Base-by-base conservation (phyloP, 2,329 filamentous ascomycete genomes). In the Exophiala sideris region DNA sequence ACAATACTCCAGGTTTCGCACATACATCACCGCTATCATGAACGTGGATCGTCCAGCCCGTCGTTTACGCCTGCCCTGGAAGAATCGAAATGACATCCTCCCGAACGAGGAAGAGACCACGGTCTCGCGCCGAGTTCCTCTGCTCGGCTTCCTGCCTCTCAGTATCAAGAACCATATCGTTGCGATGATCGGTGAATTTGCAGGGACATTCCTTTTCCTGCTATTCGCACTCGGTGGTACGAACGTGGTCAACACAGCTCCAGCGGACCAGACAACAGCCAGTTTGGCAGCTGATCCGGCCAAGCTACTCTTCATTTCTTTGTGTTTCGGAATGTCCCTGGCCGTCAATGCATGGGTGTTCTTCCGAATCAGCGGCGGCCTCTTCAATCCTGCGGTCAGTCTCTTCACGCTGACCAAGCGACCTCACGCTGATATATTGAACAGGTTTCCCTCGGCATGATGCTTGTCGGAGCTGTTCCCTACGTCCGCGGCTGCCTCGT, bases 401-500 rank as follows among this genome's bases (percentile, higher is more conserved):
- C 24, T 8, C 40, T 7, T 11, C n/a, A 32, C 3, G 6, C 4
- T 4, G 18, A 47, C 3, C 12, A 32, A 35, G 74, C 72, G 73
- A 79, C 11, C 67, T 86, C 32, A 74, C 74, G 76, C 70, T 85
- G 3, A 77, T 80, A 16, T 46, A 80, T 81, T 2, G 79, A 77
- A 3, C 71, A 86, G 45, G 40, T 50, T 4, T 16, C 24, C 16
- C 21, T 50, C 7, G 38, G 47, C 16, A 38, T 38, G 45, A 48
- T 48, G 18, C 18, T 48, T 21, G 45, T 36, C 34, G 45, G 33
- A 9, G 45, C 45, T 21, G 34, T 36, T 8, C 72, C 72, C n/a
- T 72, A 75, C 12, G 20, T 80, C 1, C 79, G 83, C 5, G 79
- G 74, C 3, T 54, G 75, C 3, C 60, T 81, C 1, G 73, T 85